Percentiles rank a stretch among this genome's conserved stretches.
phyloP scores from a whole-genome alignment of 1,284 basidiomycete genomes.

The Cryptococcus sp. region DNA sequence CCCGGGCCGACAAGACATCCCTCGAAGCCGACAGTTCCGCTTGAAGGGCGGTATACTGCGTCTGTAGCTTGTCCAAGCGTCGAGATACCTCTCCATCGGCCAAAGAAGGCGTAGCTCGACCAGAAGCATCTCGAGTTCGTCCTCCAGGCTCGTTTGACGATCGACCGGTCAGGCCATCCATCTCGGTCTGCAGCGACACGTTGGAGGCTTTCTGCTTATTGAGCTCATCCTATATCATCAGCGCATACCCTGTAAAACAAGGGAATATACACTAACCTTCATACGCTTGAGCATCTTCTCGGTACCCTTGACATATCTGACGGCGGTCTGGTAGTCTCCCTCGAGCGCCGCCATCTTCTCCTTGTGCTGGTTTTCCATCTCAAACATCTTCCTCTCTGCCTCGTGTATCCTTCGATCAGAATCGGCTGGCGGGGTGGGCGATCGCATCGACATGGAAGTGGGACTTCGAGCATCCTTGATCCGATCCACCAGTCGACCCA shows the following conservation, averaged over 20 bases:
- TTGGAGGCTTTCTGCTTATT: constrained; percentile 81
- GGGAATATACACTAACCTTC: constrained; percentile 54
- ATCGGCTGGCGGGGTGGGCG: constrained; percentile 30
- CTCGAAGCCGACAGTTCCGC: constrained; percentile 70
- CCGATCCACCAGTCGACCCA: constrained; percentile 63
- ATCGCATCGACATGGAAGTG: constrained; percentile 33
- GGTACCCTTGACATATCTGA: constrained; percentile 65
- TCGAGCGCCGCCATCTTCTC: constrained; percentile 66
- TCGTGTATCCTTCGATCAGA: constrained; percentile 50
- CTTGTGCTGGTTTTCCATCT: constrained; percentile 71
- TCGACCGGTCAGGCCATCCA: constrained; percentile 62
- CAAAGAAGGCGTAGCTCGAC: constrained; percentile 67
- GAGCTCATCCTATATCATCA: constrained; percentile 60
- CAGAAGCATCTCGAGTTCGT: constrained; percentile 61
- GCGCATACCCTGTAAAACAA: constrained; percentile 1
- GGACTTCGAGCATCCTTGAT: constrained; percentile 51
- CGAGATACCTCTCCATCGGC: constrained; percentile 54
- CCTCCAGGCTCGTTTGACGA: constrained; percentile 56
- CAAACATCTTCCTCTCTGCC: constrained; percentile 67
- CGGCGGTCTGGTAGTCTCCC: constrained; percentile 73
- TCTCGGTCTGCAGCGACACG: constrained; percentile 67
- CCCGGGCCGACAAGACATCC: constrained; percentile 65
- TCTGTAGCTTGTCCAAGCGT: constrained; percentile 67
- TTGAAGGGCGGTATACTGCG: constrained; percentile 66
- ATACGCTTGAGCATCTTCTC: constrained; percentile 98